Evolutionary conservation across 148 eudicot genomes (phyloP).

Genomic region (Bassia scoparia): DNA sequence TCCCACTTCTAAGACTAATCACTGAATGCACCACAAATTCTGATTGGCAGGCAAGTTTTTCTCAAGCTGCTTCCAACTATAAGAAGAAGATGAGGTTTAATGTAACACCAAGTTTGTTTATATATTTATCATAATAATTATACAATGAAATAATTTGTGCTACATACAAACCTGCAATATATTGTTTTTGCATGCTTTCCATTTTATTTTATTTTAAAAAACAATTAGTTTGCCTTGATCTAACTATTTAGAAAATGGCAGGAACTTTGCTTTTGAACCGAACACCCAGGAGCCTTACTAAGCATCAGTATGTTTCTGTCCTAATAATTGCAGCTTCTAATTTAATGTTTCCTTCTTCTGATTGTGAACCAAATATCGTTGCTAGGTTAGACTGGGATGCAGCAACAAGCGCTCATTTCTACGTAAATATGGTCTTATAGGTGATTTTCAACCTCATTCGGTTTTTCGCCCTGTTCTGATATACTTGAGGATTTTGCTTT

Average conservation of each 20-base stretch:
- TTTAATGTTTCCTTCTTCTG: neutral
- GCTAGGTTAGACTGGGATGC: constrained; percentile 98
- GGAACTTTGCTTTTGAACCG: constrained; percentile 90
- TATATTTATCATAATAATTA: neutral
- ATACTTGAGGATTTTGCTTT: neutral
- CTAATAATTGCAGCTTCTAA: neutral
- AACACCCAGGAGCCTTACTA: constrained; percentile 98
- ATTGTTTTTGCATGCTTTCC: neutral
- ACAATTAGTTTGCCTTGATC: neutral
- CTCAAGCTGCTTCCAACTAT: constrained; percentile 77
- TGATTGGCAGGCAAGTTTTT: constrained; percentile 69
- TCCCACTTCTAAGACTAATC: neutral
- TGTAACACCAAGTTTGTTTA: constrained; percentile 43
- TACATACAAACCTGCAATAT: too few species aligned
- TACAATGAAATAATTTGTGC: neutral
- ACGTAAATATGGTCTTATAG: constrained; percentile 84
- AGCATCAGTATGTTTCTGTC: constrained; percentile 70
- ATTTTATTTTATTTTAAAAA: neutral
- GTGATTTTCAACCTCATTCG: constrained; percentile 31
- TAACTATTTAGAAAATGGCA: constrained; percentile 25
- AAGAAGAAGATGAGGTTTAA: constrained; percentile 97
- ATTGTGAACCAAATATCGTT: constrained; percentile 27
- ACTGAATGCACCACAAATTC: constrained; percentile 1
- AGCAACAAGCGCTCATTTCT: constrained; percentile 91
- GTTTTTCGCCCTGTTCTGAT: neutral